Percentiles rank a stretch among this genome's conserved stretches.
These are phyloP conservation scores for Gracilaria vermiculophylla DNA, from an alignment of 23 red algal genomes.

Conservation along the genomic window DNA sequence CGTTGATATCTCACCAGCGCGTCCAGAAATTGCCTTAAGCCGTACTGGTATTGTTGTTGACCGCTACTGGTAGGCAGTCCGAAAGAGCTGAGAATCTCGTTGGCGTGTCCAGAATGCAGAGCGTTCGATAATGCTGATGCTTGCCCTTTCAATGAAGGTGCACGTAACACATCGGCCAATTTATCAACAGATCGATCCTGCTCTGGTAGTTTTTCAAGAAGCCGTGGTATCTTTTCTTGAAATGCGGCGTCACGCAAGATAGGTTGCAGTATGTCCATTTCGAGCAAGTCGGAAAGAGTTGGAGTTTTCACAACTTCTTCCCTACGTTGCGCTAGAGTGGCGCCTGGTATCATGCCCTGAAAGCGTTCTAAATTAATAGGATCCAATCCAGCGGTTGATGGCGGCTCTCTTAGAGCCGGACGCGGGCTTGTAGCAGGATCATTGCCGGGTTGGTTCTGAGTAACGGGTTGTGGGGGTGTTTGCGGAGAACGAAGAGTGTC, in stretches of 20 bases:
- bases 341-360: neutral
- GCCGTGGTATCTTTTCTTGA: neutral
- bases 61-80: constrained; percentile 15
- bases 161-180: constrained; percentile 19
- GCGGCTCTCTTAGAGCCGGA: neutral
- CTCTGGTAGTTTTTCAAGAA: constrained; percentile 29
- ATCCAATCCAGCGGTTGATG: constrained; percentile 7
- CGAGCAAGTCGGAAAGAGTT: constrained; percentile 21
- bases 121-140: constrained; percentile 36
- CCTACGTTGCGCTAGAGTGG: neutral
- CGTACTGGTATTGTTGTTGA: neutral
- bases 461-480: constrained; percentile 8
- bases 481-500: constrained; percentile 9
- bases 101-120: constrained; percentile 30
- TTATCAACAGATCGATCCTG: constrained; percentile 18
- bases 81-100: constrained; percentile 43
- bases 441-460: neutral
- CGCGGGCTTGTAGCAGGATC: constrained; percentile 3
- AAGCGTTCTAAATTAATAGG: constrained; percentile 8
- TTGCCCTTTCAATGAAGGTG: constrained; percentile 31
- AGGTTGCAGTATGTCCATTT: constrained; percentile 15
- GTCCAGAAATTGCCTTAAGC: constrained; percentile 39
- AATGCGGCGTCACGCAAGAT: neutral
- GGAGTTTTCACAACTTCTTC: constrained; percentile 54
- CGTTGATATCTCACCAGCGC: constrained; percentile 18